Evolutionary conservation across 352 stramenopile genomes (phyloP).

Genomic region (Lagenidium giganteum): DNA sequence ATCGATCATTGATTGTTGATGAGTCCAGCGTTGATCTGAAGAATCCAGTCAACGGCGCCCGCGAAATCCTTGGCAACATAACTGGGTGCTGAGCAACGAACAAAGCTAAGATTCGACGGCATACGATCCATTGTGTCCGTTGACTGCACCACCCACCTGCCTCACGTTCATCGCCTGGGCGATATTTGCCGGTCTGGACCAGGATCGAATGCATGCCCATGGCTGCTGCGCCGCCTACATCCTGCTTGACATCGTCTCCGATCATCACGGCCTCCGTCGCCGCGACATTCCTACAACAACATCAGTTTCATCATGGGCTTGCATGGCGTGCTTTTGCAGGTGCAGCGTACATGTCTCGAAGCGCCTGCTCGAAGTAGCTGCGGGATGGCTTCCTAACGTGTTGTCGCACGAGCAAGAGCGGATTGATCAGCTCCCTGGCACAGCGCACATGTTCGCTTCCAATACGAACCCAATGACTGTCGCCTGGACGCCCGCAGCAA

Average conservation of each 20-base stretch:
- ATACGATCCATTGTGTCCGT: neutral
- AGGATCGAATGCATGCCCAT: slow-evolving; percentile 39
- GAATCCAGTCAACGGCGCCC: slow-evolving; percentile 15
- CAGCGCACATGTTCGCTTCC: neutral
- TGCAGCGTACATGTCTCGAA: slow-evolving; percentile 30
- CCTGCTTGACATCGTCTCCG: slow-evolving; percentile 46
- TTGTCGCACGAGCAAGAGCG: no score
- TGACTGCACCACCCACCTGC: slow-evolving; percentile 6
- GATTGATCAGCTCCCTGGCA: neutral
- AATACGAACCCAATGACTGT: slow-evolving; percentile 35
- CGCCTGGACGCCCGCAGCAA: slow-evolving; percentile 28
- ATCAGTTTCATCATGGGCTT: neutral
- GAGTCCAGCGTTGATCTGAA: slow-evolving; percentile 6
- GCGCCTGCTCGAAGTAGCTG: slow-evolving; percentile 39
- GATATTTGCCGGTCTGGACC: slow-evolving; percentile 50
- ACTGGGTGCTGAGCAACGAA: no score
- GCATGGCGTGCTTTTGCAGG: neutral
- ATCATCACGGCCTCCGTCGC: slow-evolving; percentile 43
- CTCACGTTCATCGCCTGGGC: slow-evolving; percentile 23
- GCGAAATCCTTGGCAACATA: slow-evolving; percentile 13
- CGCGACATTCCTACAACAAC: slow-evolving; percentile 17
- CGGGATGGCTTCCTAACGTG: slow-evolving; percentile 42
- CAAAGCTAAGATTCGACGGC: neutral
- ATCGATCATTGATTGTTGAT: no score
- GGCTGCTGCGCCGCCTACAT: slow-evolving; percentile 35